Evolutionary conservation across 768 basidiomycete genomes (phyloP), one percentile per base, ranked within the genome.

Genomic region (Suillus spraguei): DNA sequence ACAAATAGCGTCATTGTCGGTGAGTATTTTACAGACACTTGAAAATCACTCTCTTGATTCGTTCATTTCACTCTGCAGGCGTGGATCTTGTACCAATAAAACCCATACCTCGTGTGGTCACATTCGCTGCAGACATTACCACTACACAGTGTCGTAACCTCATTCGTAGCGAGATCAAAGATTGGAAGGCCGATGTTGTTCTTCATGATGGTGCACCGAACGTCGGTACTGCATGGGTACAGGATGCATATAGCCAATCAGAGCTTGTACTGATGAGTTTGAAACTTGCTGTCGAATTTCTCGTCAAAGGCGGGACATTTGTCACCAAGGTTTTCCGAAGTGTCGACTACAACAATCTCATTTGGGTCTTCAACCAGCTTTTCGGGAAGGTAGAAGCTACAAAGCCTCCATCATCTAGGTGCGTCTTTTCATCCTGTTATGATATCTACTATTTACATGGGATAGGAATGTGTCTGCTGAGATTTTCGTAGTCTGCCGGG

Each of bases 161-260:
- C 62, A 86, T 99, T 63, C 87, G 93, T 62, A 80, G 81, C 28
- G 94, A 97, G 76, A 79, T 99, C 66, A 98, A 99, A 75, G 95
- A 98, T 74, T 99, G 97, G 97, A 97, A 95, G 79, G 97, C 97
- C 22, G 97, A 99, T 72, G 87, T 99, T 60, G 95, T 99, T 16
- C 86, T 99, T 63, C 97, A 99, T 74, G 97, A 99, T 76, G 97
- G 97, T 80, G 97, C 97, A 46, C 97, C 97, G 28, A 99, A 99
- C 75, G 97, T 99, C 75, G 97, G 97, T 81, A 94, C 94, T 13
- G 97, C 97, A 14, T 99, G 97, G 97, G 87, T 98, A 67, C 97
- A 99, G 75, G 97, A 99, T 78, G 97, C 97, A 0, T 99, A 95
- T 80, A 87, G 87, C 65, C 97, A 99, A 73, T 94, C 94, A 36